Evolutionary conservation across 768 basidiomycete species (phyloP).

Genomic region (Amanita rubescens): DNA sequence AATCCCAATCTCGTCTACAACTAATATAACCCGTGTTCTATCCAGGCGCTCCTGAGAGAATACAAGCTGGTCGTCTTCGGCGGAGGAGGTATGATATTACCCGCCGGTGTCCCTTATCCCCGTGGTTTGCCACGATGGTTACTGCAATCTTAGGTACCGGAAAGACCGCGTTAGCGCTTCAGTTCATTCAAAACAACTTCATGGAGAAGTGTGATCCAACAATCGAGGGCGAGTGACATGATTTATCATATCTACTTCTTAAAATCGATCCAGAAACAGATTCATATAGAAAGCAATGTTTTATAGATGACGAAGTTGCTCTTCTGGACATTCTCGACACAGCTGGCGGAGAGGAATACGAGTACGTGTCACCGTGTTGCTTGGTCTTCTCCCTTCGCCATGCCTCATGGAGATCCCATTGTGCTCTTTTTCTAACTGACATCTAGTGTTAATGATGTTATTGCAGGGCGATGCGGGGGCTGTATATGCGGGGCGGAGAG

Average conservation of each 20-base stretch:
- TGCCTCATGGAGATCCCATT: not conserved
- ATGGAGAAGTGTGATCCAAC: slow-evolving; percentile 94
- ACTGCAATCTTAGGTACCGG: slow-evolving; percentile 33
- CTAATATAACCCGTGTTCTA: slow-evolving; percentile 3
- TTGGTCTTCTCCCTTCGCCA: not conserved
- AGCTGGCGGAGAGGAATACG: slow-evolving; percentile 97
- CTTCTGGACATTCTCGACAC: slow-evolving; percentile 95
- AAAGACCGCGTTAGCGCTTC: slow-evolving; percentile 91
- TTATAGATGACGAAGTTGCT: slow-evolving; percentile 97
- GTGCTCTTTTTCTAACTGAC: not conserved
- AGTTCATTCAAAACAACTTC: slow-evolving; percentile 95
- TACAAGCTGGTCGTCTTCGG: slow-evolving; percentile 99
- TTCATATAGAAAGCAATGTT: slow-evolving; percentile 94
- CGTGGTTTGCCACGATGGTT: slow-evolving; percentile 2
- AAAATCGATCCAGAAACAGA: slow-evolving; percentile 38
- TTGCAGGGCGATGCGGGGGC: slow-evolving; percentile 91
- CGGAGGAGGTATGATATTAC: slow-evolving; percentile 73
- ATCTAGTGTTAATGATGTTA: not conserved
- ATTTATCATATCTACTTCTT: not conserved
- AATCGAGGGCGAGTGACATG: slow-evolving; percentile 63
- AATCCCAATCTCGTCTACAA: not conserved
- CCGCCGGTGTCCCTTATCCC: not conserved
- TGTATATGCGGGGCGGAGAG: slow-evolving; percentile 98
- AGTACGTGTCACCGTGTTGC: slow-evolving; percentile 41
- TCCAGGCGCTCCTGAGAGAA: slow-evolving; percentile 84